Conservation (phyloP, 2,329 filamentous ascomycete species). For the Exophiala spinifera region DNA sequence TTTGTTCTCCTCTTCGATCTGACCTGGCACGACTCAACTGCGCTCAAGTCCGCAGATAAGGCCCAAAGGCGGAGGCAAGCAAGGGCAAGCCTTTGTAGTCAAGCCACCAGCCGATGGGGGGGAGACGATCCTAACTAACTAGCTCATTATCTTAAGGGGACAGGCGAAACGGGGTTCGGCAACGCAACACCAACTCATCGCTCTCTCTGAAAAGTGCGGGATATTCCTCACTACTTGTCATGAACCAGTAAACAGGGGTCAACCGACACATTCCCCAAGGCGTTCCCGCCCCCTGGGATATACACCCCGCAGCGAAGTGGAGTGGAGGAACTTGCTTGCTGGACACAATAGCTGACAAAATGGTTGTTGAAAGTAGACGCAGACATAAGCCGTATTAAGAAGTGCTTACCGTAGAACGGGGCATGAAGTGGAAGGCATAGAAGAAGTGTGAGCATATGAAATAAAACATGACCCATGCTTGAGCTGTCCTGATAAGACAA, state of each 20-base stretch:
- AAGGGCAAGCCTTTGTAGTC: background rate
- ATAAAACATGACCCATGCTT: too few relatives aligned
- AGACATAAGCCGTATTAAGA: slow-evolving; percentile 2
- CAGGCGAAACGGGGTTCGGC: too few relatives aligned
- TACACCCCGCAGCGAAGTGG: background rate
- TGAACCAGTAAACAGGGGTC: background rate
- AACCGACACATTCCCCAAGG: background rate
- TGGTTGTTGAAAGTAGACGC: slow-evolving; percentile 8
- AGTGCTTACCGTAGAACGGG: slow-evolving; percentile 6
- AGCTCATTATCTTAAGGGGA: too few relatives aligned
- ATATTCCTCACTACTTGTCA: background rate
- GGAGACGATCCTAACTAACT: too few relatives aligned
- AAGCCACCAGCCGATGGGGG: too few relatives aligned
- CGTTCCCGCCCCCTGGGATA: background rate
- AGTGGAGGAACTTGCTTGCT: slow-evolving; percentile 16
- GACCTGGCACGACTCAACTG: background rate
- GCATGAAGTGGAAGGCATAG: slow-evolving; percentile 1
- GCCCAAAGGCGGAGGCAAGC: too few relatives aligned
- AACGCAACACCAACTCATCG: too few relatives aligned
- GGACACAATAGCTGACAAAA: slow-evolving; percentile 44
- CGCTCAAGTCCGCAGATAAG: slow-evolving; percentile 2
- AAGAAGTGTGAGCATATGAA: background rate
- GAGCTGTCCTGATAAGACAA: too few relatives aligned
- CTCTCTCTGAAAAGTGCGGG: too few relatives aligned
- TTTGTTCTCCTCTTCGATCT: background rate